Conservation (phyloP, 257 asterid species). For the Solanum sitiens region DNA sequence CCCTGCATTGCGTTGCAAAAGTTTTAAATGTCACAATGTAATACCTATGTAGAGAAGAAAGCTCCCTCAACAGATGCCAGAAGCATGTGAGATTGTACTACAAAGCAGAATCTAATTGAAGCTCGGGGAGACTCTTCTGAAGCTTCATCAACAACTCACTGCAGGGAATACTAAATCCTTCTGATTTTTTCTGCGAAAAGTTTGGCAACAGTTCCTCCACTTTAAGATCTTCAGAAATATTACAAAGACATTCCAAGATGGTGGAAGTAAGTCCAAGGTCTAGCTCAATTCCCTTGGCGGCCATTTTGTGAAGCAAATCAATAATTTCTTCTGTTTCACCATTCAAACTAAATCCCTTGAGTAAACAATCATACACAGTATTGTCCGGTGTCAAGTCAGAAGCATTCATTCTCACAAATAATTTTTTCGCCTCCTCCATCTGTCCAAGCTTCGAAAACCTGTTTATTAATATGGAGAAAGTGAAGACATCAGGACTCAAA, state of each 20-base stretch:
- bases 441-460: constrained; percentile 50
- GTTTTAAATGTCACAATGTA: neutral
- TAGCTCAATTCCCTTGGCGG: constrained; percentile 33
- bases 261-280: constrained; percentile 47
- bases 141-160: constrained; percentile 36
- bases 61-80: neutral
- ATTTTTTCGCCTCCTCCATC: constrained; percentile 46
- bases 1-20: neutral
- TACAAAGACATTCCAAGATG: constrained; percentile 42
- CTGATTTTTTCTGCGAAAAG: constrained; percentile 20
- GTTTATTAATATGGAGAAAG: constrained; percentile 47
- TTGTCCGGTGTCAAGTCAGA: constrained; percentile 29
- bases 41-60: neutral
- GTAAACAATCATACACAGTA: constrained; percentile 52
- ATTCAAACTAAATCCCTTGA: constrained; percentile 38
- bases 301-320: constrained; percentile 48
- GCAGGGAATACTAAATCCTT: constrained; percentile 20
- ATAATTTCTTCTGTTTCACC: constrained; percentile 41
- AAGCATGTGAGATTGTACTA: neutral
- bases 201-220: constrained; percentile 39
- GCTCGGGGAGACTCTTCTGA: constrained; percentile 16
- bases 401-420: constrained; percentile 46
- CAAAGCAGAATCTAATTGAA: constrained; percentile 5
- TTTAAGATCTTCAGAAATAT: constrained; percentile 30
- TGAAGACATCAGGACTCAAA: constrained; percentile 34